These are phyloP conservation scores for Pseudocercospora cruenta DNA, from an alignment of 2,329 filamentous ascomycete species.

Conservation along the genomic window DNA sequence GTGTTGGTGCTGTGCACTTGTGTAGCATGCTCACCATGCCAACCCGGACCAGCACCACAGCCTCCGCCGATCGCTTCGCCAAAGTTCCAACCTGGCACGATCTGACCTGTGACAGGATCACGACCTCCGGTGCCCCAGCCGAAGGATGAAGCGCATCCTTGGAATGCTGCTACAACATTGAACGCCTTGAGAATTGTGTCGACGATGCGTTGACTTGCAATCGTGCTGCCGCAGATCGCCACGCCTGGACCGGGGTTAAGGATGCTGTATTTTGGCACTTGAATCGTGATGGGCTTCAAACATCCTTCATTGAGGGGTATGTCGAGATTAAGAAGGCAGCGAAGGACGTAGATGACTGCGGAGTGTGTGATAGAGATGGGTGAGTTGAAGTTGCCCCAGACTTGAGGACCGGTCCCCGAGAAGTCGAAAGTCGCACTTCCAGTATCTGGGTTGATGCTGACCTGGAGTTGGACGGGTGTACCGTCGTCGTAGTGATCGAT, in stretches of 20 bases:
- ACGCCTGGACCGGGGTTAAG: constrained; percentile 35
- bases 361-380: constrained; percentile 45
- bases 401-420: constrained; percentile 44
- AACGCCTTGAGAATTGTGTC: constrained; percentile 41
- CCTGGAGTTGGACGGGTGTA: constrained; percentile 40
- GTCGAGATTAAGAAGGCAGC: constrained; percentile 37
- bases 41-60: constrained; percentile 39
- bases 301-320: constrained; percentile 56
- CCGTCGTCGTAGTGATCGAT: constrained; percentile 50
- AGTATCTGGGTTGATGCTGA: constrained; percentile 39
- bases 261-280: constrained; percentile 35
- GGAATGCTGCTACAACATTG: constrained; percentile 36
- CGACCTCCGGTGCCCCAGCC: constrained; percentile 37
- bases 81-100: constrained; percentile 39
- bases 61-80: constrained; percentile 45
- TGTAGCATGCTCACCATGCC: constrained; percentile 40
- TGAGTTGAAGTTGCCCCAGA: constrained; percentile 42
- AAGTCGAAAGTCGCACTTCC: constrained; percentile 47
- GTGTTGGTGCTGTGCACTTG: constrained; percentile 46
- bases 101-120: constrained; percentile 23
- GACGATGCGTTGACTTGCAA: constrained; percentile 39
- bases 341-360: constrained; percentile 41
- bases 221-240: constrained; percentile 39
- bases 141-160: constrained; percentile 38
- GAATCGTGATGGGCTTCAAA: constrained; percentile 35